Evolutionary conservation across 2,329 filamentous ascomycete genomes (phyloP), one percentile per base, ranked within the genome.

Genomic region (Exophiala viscosa): DNA sequence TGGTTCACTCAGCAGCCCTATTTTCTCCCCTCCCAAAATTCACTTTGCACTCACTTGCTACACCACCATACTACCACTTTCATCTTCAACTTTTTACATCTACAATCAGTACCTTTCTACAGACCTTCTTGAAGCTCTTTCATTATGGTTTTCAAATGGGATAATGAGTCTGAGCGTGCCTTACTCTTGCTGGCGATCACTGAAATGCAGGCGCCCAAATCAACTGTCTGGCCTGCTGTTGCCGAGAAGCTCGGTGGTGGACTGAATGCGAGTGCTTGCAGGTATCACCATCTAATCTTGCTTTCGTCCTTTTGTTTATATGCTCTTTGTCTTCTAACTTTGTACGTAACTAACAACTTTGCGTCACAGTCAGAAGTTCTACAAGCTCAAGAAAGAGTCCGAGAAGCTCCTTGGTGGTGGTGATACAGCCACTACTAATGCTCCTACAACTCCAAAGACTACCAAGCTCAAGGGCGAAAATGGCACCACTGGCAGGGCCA

Each of bases 311-410:
- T 9, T 42, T 4, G n/a, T 13, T n/a, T 42, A n/a, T 18, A 23
- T 42, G 13, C 14, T 42, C 9, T 10, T 41, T n/a, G 15, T 28
- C 43, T 17, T 39, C 47, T 43, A 34, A 15, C 20, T 35, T 34
- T 31, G 28, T 32, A 18, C 20, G 31, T 32, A 17, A 39, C 55
- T 61, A 52, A 62, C 48, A 43, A 31, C n/a, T 46, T 36, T 13
- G 9, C 35, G 10, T 20, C 49, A 42, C 14, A 62, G 60, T 13
- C 60, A 62, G 41, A 61, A 60, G 33, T 62, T 61, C 57, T 62
- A 61, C 57, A 62, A 61, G 46, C 48, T 62, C 7, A 62, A 61
- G 57, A 58, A 51, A 31, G 60, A 61, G 28, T 48, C 57, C 7
- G 60, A 61, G 31, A 54, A 52, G 15, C 44, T 60, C 2, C 52